Evolutionary conservation across 305 asterid genomes (phyloP), one percentile per base, ranked within the genome.

Genomic region (Solanum hybrid): DNA sequence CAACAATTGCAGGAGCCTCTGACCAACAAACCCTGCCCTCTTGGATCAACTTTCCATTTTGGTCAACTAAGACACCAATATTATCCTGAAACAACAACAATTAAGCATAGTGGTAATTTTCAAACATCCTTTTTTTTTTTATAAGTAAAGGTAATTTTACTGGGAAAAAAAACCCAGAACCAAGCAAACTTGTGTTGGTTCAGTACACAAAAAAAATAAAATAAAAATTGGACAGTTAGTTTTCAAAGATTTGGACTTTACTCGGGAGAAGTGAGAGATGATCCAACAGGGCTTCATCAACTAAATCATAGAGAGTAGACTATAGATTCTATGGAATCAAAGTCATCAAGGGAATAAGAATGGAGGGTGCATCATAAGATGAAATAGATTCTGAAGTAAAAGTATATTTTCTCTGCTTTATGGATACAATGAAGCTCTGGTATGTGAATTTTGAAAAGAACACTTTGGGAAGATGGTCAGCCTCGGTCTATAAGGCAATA

Each of bases 1-100:
- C 93, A 91, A 96, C 94, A 86, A 94, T 90, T 36, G 95, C 92
- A 89, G 99, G 99, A 90, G 99, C 98, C 92, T 98, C 99, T 10
- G 99, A 98, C 99, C 99, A 98, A 94, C 98, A 96, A 90, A 98
- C 92, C 94, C 98, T 95, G 90, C 99, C 99, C 89, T 95, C 99
- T 91, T 95, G 99, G 73, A 95, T 96, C 92, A 96, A 98, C 94
- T 98, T 98, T 27, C 99, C 99, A 86, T 96, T 98, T 95, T 98
- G 98, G 93, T 98, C 99, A 88, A 98, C 98, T 93, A 98, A 93
- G 88, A 98, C 98, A 88, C 99, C 99, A 90, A 98, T 96, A 90
- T 98, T 98, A 91, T 98, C 99, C 99, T 98, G 94, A 90, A 90
- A 75, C 88, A 77, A 76, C 80, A 88, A 46, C 9, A 12, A 27